Base-by-base conservation (phyloP, 805 yeast species). In the Yarrowia sp. region DNA sequence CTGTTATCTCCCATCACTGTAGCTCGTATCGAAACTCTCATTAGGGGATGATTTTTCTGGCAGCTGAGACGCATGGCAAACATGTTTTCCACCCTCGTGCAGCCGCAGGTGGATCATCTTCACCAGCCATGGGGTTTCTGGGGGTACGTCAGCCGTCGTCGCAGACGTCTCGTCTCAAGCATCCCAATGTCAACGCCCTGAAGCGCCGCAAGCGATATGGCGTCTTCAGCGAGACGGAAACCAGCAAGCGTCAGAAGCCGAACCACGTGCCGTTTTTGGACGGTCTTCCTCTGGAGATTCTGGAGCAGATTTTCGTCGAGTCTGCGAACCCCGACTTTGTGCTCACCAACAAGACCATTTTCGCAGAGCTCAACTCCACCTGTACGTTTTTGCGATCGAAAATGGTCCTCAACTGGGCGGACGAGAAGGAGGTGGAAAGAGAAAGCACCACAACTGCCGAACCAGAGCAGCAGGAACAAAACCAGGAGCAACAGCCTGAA, bases 381-480 rank as follows among this genome's bases (percentile, higher is more conserved):
- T 17, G 63, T 7, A 10, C 10, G n/a, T 40, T 14, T 30, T 8
- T 55, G 24, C 30, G 38, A 1, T 3, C 47, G 12, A 3, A 14
- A 2, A 55, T 55, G 63, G 9, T 55, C n/a, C 12, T 24, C 30
- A 39, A 55, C 24, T 55, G 63, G 63, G 47, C 40, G n/a, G 63
- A 39, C 39, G 15, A 15, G 9, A 30, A n/a, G 20, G 46, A 55
- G 46, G 39, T 24, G 14, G 60, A 15, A 12, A 15, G 24, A 12
- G 38, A 33, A 12, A 33, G 10, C 4, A 24, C 47, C 0, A 42
- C 30, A 24, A 24, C 34, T 6, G 36, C 46, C 0, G 47, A 19
- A 24, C 36, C 39, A 12, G 47, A n/a, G 13, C 24, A 53, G 36
- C 15, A 38, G 13, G 38, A 38, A 9, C 36, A 34, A 13, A 39